Base-by-base conservation (phyloP, 2,329 filamentous ascomycete species). In the Knufia petricola region DNA sequence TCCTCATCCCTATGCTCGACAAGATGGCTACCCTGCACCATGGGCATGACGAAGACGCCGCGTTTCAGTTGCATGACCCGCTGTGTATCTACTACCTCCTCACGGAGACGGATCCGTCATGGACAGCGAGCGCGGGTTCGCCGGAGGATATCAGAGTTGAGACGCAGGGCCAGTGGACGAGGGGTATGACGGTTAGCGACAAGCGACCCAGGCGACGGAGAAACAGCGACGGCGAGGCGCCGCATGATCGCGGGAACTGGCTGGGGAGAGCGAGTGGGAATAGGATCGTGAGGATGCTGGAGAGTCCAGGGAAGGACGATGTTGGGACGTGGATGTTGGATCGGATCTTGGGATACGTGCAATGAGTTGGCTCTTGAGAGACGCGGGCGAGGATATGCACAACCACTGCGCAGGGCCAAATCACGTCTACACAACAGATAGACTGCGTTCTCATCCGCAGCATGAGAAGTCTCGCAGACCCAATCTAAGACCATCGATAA, bases 111-210 rank as follows among this genome's bases (percentile, higher is more conserved):
- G 61, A 65, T 50, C 50, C 58, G 12, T 49, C 52, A 4, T 71
- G 68, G 68, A 61, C 57, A 48, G 52, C 75, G 13, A 72, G 76
- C 1, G 64, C 69, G 12, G 71, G 75, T 34, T 69, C 64, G 50
- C 79, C 73, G 0, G 84, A 94, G 65, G 92, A 98, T 63, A 83
- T 98, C 49, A 77, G 92, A 17, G 73, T 98, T 34, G 92, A 98
- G 69, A 94, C 88, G 0, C 71, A 78, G 2, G 92, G 90, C 1
- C 92, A 96, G 70, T 98, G 92, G 92, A 94, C 89, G 39, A 75
- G 87, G 49, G 90, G 92, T 1, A 89, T 92, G 82, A 89, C 88
- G 61, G 75, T 96, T 26, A 72, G 88, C 34, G 92, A 98, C 70
- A 75, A 80, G 30, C 76, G 92, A 50, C 68, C 66, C 37, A 68